These are phyloP conservation scores for Ceratocystis destructans DNA, from an alignment of 2,329 filamentous ascomycete genomes.

Conservation along the genomic window DNA sequence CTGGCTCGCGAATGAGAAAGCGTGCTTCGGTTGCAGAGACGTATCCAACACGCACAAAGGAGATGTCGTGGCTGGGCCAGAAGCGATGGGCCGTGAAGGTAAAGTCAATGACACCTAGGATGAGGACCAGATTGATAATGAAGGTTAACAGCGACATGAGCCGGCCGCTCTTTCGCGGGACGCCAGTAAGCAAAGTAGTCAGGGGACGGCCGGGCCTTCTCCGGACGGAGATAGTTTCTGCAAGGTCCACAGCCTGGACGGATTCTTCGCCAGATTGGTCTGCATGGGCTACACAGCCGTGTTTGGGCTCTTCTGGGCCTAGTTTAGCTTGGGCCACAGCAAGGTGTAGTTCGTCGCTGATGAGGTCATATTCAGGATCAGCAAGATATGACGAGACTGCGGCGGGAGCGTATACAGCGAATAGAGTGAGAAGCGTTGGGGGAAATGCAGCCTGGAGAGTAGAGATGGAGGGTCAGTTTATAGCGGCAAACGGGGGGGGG, in stretches of 20 bases:
- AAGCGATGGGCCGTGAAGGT: conserved; percentile 59
- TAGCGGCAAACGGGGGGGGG: neutral
- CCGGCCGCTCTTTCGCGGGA: conserved; percentile 58
- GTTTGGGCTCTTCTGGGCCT: neutral
- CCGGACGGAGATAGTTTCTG: conserved; percentile 36
- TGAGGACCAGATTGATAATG: conserved; percentile 55
- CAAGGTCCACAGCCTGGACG: neutral
- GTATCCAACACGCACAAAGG: conserved; percentile 77
- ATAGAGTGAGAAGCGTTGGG: conserved; percentile 39
- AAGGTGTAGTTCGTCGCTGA: conserved; percentile 45
- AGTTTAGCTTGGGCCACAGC: conserved; percentile 30
- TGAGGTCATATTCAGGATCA: conserved; percentile 42
- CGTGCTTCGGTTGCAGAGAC: conserved; percentile 69
- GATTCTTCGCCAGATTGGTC: neutral
- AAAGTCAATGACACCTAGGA: conserved; percentile 60
- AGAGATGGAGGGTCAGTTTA: neutral
- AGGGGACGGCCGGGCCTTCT: conserved; percentile 43
- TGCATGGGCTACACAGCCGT: neutral
- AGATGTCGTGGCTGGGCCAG: conserved; percentile 59
- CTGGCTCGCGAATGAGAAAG: conserved; percentile 72
- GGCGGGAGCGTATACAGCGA: conserved; percentile 51
- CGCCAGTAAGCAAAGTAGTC: conserved; percentile 58
- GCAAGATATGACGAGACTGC: conserved; percentile 47
- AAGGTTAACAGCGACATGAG: conserved; percentile 54
- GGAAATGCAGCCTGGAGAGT: conserved; percentile 21